Conservation (phyloP, 306 rosid genomes). For the Erythrophleum fordii region DNA sequence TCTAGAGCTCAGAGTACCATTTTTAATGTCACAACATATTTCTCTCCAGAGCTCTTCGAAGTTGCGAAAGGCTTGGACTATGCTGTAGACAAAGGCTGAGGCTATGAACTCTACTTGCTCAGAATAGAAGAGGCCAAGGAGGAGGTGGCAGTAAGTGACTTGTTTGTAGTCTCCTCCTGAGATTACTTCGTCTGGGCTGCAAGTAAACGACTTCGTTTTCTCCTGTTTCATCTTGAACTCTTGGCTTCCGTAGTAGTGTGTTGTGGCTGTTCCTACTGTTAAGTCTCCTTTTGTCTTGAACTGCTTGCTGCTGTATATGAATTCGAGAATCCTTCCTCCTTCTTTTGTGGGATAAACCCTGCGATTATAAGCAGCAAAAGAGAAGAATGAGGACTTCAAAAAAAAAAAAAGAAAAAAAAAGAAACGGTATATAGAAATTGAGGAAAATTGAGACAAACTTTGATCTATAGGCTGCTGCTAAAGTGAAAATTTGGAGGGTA, state of each 20-base stretch:
- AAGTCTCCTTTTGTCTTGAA: slow-evolving; percentile 68
- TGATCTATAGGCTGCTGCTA: slow-evolving; percentile 76
- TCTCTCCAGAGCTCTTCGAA: slow-evolving; percentile 79
- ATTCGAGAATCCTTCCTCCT: slow-evolving; percentile 68
- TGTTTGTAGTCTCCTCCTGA: slow-evolving; percentile 85
- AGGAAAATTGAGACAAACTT: slow-evolving; percentile 45
- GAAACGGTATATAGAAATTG: neutral
- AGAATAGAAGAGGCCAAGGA: slow-evolving; percentile 71
- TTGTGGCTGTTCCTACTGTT: slow-evolving; percentile 69
- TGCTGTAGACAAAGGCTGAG: slow-evolving; percentile 80
- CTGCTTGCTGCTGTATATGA: slow-evolving; percentile 77
- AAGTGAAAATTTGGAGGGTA: slow-evolving; percentile 70
- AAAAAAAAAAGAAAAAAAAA: neutral
- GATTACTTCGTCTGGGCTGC: slow-evolving; percentile 76
- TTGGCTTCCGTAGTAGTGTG: slow-evolving; percentile 66
- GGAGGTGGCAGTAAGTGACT: slow-evolving; percentile 89
- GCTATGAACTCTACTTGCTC: slow-evolving; percentile 75
- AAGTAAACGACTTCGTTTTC: slow-evolving; percentile 62
- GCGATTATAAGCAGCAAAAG: neutral
- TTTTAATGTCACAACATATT: slow-evolving; percentile 57
- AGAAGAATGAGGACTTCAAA: neutral
- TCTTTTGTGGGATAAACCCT: slow-evolving; percentile 69
- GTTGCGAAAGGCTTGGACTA: slow-evolving; percentile 65
- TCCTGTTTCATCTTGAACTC: slow-evolving; percentile 77
- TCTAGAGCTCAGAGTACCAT: slow-evolving; percentile 57